These are phyloP conservation scores for Cladobotryum protrusum DNA, from an alignment of 2,329 filamentous ascomycete species.

Conservation along the genomic window DNA sequence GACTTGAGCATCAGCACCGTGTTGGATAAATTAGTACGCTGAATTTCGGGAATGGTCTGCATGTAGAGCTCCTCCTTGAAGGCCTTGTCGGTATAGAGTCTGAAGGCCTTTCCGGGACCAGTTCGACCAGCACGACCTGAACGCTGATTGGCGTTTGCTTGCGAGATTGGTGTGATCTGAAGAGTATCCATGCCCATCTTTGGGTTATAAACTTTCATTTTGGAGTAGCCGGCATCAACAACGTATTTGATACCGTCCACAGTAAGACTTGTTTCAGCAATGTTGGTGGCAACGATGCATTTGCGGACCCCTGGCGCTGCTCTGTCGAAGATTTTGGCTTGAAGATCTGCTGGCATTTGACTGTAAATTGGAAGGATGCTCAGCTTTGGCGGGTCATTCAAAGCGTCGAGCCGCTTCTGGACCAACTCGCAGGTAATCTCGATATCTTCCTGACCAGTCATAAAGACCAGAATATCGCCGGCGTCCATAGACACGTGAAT, in stretches of 20 bases:
- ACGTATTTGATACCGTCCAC: conserved; percentile 99
- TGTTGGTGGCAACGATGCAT: conserved; percentile 97
- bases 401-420: conserved; percentile 74
- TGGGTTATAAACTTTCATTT: conserved; percentile 97
- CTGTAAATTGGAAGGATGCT: conserved; percentile 97
- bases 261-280: conserved; percentile 94
- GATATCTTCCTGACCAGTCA: conserved; percentile 99
- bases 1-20: conserved; percentile 93
- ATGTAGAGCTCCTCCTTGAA: conserved; percentile 96
- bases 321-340: conserved; percentile 95
- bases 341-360: conserved; percentile 97
- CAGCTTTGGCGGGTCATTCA: conserved; percentile 92
- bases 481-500: conserved; percentile 93
- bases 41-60: conserved; percentile 95
- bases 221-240: conserved; percentile 91
- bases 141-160: conserved; percentile 90
- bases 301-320: conserved; percentile 88
- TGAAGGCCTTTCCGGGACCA: conserved; percentile 90
- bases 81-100: conserved; percentile 87
- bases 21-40: conserved; percentile 91
- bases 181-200: conserved; percentile 99
- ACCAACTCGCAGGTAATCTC: conserved; percentile 93
- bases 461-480: conserved; percentile 95
- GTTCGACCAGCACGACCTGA: conserved; percentile 91
- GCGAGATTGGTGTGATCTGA: conserved; percentile 94